Percentiles rank a stretch among this genome's conserved stretches.
phyloP scores from a whole-genome alignment of 805 yeast genomes.

The Yarrowia deformans region DNA sequence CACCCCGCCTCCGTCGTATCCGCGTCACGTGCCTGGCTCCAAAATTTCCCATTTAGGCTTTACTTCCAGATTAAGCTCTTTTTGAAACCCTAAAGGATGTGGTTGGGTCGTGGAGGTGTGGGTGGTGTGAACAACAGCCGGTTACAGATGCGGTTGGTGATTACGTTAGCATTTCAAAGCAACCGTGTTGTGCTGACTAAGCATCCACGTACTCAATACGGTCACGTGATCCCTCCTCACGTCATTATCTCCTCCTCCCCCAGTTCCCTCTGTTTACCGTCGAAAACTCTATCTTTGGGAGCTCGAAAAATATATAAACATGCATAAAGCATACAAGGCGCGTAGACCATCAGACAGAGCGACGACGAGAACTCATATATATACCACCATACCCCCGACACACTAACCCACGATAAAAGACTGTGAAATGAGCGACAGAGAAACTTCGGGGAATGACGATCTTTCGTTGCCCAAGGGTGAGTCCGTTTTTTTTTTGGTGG shows the following conservation, averaged over 20 bases:
- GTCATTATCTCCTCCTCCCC: not conserved
- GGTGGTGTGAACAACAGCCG: too few relatives aligned
- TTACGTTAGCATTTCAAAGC: too few relatives aligned
- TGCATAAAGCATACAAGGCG: slow-evolving; percentile 36
- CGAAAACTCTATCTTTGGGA: slow-evolving; percentile 9
- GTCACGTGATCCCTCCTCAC: not conserved
- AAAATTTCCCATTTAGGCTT: not conserved
- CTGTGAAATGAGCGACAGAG: slow-evolving; percentile 37
- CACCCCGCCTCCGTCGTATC: not conserved
- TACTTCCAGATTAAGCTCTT: not conserved
- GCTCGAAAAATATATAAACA: slow-evolving; percentile 37
- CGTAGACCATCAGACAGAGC: slow-evolving; percentile 1
- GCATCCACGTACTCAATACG: too few relatives aligned
- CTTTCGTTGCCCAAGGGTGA: slow-evolving; percentile 49
- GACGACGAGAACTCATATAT: not conserved
- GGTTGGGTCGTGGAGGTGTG: not conserved
- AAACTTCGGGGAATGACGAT: slow-evolving; percentile 48
- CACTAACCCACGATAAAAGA: not conserved
- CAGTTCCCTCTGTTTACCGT: slow-evolving; percentile 14
- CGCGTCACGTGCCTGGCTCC: slow-evolving; percentile 6
- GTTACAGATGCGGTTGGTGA: too few relatives aligned
- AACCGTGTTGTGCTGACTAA: too few relatives aligned
- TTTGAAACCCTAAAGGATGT: not conserved
- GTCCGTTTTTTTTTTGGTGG: not conserved
- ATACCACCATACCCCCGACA: not conserved